phyloP scores from a whole-genome alignment of 495 filamentous ascomycete genomes.

The Aspergillus steynii region DNA sequence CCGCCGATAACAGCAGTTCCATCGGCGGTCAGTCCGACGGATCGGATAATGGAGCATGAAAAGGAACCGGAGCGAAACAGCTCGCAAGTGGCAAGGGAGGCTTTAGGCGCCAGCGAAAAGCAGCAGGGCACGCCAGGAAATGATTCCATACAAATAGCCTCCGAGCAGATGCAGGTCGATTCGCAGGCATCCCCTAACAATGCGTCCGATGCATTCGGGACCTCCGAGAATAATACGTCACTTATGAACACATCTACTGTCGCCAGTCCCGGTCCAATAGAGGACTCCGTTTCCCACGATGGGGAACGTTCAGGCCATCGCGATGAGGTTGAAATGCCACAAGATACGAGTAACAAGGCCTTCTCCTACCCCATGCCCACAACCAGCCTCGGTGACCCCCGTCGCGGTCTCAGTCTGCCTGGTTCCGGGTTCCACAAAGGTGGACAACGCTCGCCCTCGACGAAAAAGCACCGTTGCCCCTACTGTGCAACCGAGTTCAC shows the following conservation, averaged over 20 bases:
- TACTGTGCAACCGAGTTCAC: conserved; percentile 98
- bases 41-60: conserved; percentile 37
- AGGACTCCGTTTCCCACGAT: conserved; percentile 46
- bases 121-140: conserved; percentile 30
- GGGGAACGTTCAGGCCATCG: conserved; percentile 39
- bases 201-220: conserved; percentile 33
- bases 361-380: conserved; percentile 56
- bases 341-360: conserved; percentile 50
- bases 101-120: conserved; percentile 45
- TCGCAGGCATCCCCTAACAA: conserved; percentile 30
- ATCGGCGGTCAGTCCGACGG: conserved; percentile 24
- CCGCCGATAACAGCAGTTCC: conserved; percentile 35
- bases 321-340: conserved; percentile 39
- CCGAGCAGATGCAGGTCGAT: conserved; percentile 51
- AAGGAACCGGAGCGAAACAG: conserved; percentile 41
- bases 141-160: conserved; percentile 30
- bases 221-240: conserved; percentile 32
- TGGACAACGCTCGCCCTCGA: conserved; percentile 67
- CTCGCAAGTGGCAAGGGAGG: conserved; percentile 47
- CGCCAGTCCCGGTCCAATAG: conserved; percentile 49
- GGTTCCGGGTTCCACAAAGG: conserved; percentile 61
- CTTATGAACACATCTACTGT: conserved; percentile 46
- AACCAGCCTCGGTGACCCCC: conserved; percentile 45
- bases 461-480: conserved; percentile 92
- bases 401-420: conserved; percentile 75